Base-by-base conservation (phyloP, 2,329 filamentous ascomycete species). In the Cercospora beticola region DNA sequence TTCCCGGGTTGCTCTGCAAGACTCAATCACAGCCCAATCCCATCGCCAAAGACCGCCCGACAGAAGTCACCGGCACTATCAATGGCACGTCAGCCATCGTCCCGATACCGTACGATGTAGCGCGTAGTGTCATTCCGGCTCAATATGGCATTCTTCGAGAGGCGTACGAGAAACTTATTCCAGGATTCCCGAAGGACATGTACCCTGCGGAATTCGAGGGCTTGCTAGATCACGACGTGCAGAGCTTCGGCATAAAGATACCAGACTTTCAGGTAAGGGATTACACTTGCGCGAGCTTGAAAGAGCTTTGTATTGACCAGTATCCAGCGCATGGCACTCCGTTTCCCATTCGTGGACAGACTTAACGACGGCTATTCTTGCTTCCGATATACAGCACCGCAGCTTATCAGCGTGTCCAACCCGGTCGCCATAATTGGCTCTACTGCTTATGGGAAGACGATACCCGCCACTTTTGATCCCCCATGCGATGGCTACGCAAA, bases 11-110 rank as follows among this genome's bases (percentile, higher is more conserved):
- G 1, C 21, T 64, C 14, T 69, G 68, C 61, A 62, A 56, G 43
- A 56, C 60, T n/a, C 49, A 69, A 54, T 66, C 63, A 18, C 69
- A 71, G 33, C 67, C 69, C n/a, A 69, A 69, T 60, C 69, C 69
- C 4, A 69, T 69, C 23, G 67, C 64, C 18, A 62, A 63, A 23
- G 49, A 64, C 5, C 61, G 66, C 30, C 67, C 62, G 10, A 67
- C 54, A 6, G 62, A 69, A 9, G 62, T 68, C 28, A 71, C 69
- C 10, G 69, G 69, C 28, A 71, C 69, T 1, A 66, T 71, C 67
- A 71, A 71, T 46, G 69, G 69, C 23, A 71, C 69, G 6, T 67
- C 67, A 18, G 69, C 62, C 33, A 71, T 71, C 60, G 62, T 71
- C 16, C 69, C 69, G n/a, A 68, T 71, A 28, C 64, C 67, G 9